phyloP scores from a whole-genome alignment of 2,329 filamentous ascomycete species.

The Aureobasidium leucospermi region DNA sequence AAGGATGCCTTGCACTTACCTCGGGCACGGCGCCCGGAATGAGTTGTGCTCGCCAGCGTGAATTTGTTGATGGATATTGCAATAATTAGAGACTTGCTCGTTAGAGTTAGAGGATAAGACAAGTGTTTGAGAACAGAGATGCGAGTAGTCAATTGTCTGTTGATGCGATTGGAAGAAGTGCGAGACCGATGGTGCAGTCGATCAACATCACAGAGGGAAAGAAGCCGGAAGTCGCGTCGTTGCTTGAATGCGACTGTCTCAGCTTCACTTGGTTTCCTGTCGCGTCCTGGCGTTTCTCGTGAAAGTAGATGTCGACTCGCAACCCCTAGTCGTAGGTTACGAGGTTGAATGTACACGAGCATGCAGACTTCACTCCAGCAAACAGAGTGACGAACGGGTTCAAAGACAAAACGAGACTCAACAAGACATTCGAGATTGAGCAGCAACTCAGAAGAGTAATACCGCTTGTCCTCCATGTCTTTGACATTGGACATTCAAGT shows the following conservation, averaged over 20 bases:
- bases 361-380: not conserved
- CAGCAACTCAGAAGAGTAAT: too few species aligned
- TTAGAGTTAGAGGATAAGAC: not conserved
- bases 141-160: not conserved
- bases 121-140: not conserved
- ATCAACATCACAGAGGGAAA: not conserved
- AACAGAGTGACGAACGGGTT: not conserved
- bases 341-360: not conserved
- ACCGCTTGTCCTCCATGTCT: not conserved
- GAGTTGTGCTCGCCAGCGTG: slow-evolving; percentile 8
- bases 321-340: not conserved
- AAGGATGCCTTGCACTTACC: not conserved
- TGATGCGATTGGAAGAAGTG: not conserved
- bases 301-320: not conserved
- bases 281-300: not conserved
- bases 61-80: not conserved
- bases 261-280: not conserved
- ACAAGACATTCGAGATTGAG: not conserved
- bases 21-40: slow-evolving; percentile 5
- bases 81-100: not conserved
- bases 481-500: not conserved
- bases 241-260: not conserved
- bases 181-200: not conserved
- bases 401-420: not conserved
- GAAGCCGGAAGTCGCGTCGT: not conserved